These are phyloP conservation scores for Eragrostis curvula DNA, from an alignment of 176 grass and related monocot genomes.

Conservation along the genomic window DNA sequence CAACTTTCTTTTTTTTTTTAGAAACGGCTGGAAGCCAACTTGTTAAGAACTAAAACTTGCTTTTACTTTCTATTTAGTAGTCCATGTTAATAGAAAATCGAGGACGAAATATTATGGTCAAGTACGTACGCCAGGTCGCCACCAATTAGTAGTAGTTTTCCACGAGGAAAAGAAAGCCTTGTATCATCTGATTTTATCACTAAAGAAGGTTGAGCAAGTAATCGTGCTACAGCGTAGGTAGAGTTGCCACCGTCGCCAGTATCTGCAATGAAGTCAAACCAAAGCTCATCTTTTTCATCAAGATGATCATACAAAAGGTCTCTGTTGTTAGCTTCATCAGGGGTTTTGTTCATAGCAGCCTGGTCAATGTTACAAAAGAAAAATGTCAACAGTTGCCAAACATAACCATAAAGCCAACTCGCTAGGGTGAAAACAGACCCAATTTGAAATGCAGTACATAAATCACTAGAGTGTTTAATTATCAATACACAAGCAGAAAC, in stretches of 20 bases:
- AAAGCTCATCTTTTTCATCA: constrained; percentile 81
- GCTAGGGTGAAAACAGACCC: constrained; percentile 18
- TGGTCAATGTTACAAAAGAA: constrained; percentile 43
- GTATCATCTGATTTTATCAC: constrained; percentile 54
- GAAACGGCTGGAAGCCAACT: not conserved
- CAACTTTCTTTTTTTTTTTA: too few species aligned
- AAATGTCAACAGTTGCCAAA: constrained; percentile 28
- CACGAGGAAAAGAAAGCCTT: constrained; percentile 53
- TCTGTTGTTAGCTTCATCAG: constrained; percentile 72
- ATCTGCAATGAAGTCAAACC: constrained; percentile 99
- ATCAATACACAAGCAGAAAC: constrained; percentile 18
- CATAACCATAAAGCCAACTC: constrained; percentile 26
- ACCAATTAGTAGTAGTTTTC: constrained; percentile 68
- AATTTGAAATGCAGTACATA: constrained; percentile 18
- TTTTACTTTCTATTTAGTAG: constrained; percentile 29
- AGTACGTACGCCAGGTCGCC: constrained; percentile 69
- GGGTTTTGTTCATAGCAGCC: constrained; percentile 94
- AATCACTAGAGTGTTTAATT: constrained; percentile 12
- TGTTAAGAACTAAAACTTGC: constrained; percentile 18
- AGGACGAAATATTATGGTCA: constrained; percentile 12
- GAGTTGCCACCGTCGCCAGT: constrained; percentile 96
- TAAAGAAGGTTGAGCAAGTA: constrained; percentile 82
- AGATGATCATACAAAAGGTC: constrained; percentile 86
- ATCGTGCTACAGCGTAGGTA: constrained; percentile 80
- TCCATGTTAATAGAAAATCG: not conserved